Percentiles rank a stretch among this genome's conserved stretches.
phyloP scores from a whole-genome alignment of 768 basidiomycete species.

The Amanita rimosa region DNA sequence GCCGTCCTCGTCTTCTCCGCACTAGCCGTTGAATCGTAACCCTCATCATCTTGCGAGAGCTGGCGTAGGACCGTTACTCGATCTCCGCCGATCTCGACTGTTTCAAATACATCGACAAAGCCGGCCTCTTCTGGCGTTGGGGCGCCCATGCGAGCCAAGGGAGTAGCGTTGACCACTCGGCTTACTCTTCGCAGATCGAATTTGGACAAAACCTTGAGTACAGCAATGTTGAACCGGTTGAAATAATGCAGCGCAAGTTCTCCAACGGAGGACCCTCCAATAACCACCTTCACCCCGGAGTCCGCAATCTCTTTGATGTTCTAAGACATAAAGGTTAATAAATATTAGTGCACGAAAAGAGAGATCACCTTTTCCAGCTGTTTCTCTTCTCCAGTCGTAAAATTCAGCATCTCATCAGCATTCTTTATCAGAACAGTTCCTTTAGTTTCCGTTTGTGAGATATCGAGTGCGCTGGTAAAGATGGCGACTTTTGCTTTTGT shows the following conservation, averaged over 20 bases:
- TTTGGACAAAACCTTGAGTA: slow-evolving; percentile 95
- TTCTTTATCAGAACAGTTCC: slow-evolving; percentile 94
- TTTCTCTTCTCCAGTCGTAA: slow-evolving; percentile 92
- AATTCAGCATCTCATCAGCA: slow-evolving; percentile 95
- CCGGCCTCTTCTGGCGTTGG: slow-evolving; percentile 97
- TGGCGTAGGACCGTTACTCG: slow-evolving; percentile 95
- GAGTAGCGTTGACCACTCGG: slow-evolving; percentile 93
- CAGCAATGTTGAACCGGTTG: slow-evolving; percentile 86
- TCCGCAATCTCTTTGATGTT: slow-evolving; percentile 97
- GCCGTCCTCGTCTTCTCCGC: slow-evolving; percentile 79
- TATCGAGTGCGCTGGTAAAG: slow-evolving; percentile 86
- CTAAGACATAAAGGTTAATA: slow-evolving; percentile 25
- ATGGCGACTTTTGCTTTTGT: slow-evolving; percentile 88
- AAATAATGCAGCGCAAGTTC: slow-evolving; percentile 97
- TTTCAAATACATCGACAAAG: slow-evolving; percentile 88
- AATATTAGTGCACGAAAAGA: not conserved
- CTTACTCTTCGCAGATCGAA: slow-evolving; percentile 93
- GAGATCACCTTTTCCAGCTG: slow-evolving; percentile 74
- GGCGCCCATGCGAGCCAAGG: slow-evolving; percentile 90
- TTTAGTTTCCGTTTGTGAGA: slow-evolving; percentile 97
- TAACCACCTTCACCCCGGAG: slow-evolving; percentile 86
- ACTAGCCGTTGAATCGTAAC: slow-evolving; percentile 36
- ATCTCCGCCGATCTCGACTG: slow-evolving; percentile 93
- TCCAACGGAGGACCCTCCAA: slow-evolving; percentile 87
- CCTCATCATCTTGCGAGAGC: slow-evolving; percentile 52